These are phyloP conservation scores for Pseudomonodictys pantanalensis DNA, from an alignment of 495 filamentous ascomycete species.

Conservation along the genomic window DNA sequence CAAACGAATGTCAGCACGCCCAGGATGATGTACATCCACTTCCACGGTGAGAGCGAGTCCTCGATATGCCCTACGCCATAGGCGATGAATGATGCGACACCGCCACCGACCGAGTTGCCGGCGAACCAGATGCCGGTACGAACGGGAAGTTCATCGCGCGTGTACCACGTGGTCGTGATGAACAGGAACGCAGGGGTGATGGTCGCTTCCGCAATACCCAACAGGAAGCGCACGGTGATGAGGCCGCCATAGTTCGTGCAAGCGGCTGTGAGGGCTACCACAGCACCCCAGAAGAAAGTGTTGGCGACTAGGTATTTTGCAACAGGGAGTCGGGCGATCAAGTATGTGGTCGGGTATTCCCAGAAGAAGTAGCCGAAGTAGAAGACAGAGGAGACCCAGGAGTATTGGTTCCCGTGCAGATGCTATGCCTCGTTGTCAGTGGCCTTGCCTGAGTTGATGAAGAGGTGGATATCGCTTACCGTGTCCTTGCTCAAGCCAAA, in stretches of 20 bases:
- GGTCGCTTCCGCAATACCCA: slow-evolving; percentile 56
- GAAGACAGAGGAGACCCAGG: slow-evolving; percentile 78
- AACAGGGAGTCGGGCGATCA: slow-evolving; percentile 56
- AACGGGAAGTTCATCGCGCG: slow-evolving; percentile 55
- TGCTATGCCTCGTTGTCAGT: slow-evolving; percentile 19
- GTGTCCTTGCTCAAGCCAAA: slow-evolving; percentile 8
- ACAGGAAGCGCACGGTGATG: slow-evolving; percentile 53
- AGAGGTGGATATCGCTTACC: neutral
- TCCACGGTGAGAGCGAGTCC: slow-evolving; percentile 30
- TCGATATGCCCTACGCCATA: slow-evolving; percentile 47
- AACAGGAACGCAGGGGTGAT: slow-evolving; percentile 38
- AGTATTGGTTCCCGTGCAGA: slow-evolving; percentile 51
- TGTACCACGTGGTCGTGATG: slow-evolving; percentile 52
- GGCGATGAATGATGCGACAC: slow-evolving; percentile 48
- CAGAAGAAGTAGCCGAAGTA: slow-evolving; percentile 61
- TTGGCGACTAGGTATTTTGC: slow-evolving; percentile 58
- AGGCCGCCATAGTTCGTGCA: slow-evolving; percentile 53
- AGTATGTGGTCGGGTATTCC: slow-evolving; percentile 50
- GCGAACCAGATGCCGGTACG: slow-evolving; percentile 61
- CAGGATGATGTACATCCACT: slow-evolving; percentile 37
- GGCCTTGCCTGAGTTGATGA: neutral
- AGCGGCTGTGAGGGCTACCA: slow-evolving; percentile 57
- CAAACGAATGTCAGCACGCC: slow-evolving; percentile 49
- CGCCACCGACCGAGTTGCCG: slow-evolving; percentile 21
- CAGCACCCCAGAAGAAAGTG: slow-evolving; percentile 59